These are phyloP conservation scores for Primulina huaijiensis DNA, from an alignment of 257 asterid species.

Conservation along the genomic window DNA sequence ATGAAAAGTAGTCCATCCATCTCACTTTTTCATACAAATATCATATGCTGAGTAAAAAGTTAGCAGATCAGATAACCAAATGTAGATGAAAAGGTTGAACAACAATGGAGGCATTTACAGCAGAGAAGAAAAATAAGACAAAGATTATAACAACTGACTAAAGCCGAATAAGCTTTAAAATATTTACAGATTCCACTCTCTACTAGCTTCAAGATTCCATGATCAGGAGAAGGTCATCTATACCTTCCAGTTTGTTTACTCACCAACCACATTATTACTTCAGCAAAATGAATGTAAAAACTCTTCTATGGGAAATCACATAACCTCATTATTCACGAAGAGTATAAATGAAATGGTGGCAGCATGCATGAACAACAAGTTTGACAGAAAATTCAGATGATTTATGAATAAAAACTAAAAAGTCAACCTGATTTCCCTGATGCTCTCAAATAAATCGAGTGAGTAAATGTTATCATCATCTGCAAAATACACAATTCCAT, in stretches of 20 bases:
- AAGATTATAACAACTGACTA: slow-evolving; percentile 2
- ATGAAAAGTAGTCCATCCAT: slow-evolving; percentile 3
- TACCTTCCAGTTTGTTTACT: not conserved
- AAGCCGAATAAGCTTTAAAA: not conserved
- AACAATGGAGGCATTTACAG: slow-evolving; percentile 10
- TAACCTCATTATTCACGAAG: not conserved
- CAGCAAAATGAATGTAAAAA: slow-evolving; percentile 10
- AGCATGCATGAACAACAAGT: not conserved
- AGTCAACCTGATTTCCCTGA: slow-evolving; percentile 71
- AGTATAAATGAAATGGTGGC: not conserved
- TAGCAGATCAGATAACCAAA: not conserved
- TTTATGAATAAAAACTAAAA: not conserved
- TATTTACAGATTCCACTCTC: not conserved
- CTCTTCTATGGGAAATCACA: slow-evolving; percentile 13
- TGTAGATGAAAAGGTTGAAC: slow-evolving; percentile 7
- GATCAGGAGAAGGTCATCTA: slow-evolving; percentile 6
- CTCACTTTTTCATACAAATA: not conserved
- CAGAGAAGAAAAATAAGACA: slow-evolving; percentile 15
- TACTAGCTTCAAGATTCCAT: slow-evolving; percentile 3
- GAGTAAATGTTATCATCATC: slow-evolving; percentile 82
- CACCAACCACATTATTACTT: slow-evolving; percentile 14
- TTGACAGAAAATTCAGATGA: not conserved
- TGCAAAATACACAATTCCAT: slow-evolving; percentile 90
- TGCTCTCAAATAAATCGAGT: slow-evolving; percentile 74
- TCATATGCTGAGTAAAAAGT: slow-evolving; percentile 2